Percentiles rank a stretch among this genome's conserved stretches.
These are phyloP conservation scores for Rhodocollybia butyracea DNA, from an alignment of 768 basidiomycete species.

Conservation along the genomic window DNA sequence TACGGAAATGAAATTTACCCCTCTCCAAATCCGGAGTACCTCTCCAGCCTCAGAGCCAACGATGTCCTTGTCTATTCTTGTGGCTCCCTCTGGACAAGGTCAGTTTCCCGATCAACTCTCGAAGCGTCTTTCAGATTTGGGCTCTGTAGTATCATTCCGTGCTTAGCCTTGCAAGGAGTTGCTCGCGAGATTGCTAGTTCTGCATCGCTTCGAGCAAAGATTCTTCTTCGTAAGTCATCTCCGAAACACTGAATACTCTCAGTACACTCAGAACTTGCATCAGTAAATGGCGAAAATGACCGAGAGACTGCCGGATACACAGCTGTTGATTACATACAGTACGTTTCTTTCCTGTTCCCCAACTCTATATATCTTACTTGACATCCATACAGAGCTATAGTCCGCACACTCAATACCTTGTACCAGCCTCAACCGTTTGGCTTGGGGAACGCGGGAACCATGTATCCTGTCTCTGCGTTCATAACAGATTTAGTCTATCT, in stretches of 20 bases:
- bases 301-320: slow-evolving; percentile 86
- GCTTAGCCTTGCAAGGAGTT: slow-evolving; percentile 81
- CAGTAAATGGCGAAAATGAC: slow-evolving; percentile 88
- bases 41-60: slow-evolving; percentile 55
- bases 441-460: slow-evolving; percentile 54
- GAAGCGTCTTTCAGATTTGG: neutral
- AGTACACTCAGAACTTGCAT: neutral
- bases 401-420: slow-evolving; percentile 61
- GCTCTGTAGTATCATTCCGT: slow-evolving; percentile 75
- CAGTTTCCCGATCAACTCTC: neutral
- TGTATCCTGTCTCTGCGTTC: slow-evolving; percentile 75
- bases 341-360: slow-evolving; percentile 16
- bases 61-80: slow-evolving; percentile 87
- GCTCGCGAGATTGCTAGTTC: slow-evolving; percentile 77
- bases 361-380: neutral
- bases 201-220: slow-evolving; percentile 66
- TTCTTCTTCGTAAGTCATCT: slow-evolving; percentile 68
- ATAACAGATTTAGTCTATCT: slow-evolving; percentile 85
- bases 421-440: slow-evolving; percentile 53
- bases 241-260: neutral
- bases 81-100: slow-evolving; percentile 95
- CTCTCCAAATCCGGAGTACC: slow-evolving; percentile 77
- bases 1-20: slow-evolving; percentile 94
- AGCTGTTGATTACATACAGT: slow-evolving; percentile 83
- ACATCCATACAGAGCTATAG: slow-evolving; percentile 52